These are phyloP conservation scores for Hibiscus trionum DNA, from an alignment of 345 rosid species.

Conservation along the genomic window DNA sequence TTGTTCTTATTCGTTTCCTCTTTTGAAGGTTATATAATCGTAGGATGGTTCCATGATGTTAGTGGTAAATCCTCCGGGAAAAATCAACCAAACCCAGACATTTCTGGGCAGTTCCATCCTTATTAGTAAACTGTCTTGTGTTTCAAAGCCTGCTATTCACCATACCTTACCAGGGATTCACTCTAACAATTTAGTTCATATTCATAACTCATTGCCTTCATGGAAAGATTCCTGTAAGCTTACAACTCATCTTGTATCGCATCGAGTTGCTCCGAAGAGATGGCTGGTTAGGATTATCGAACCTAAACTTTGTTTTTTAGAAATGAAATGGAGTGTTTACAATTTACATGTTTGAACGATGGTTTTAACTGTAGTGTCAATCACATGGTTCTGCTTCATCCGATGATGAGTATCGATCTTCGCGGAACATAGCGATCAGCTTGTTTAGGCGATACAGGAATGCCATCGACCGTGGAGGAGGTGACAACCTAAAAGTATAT, in stretches of 20 bases:
- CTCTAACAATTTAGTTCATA: slow-evolving; percentile 18
- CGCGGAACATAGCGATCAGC: slow-evolving; percentile 80
- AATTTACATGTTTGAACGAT: slow-evolving; percentile 1
- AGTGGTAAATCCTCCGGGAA: neutral
- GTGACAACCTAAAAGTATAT: slow-evolving; percentile 81
- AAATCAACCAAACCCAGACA: slow-evolving; percentile 24
- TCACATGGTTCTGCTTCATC: slow-evolving; percentile 40
- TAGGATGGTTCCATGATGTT: neutral
- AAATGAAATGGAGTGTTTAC: neutral
- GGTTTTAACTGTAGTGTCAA: slow-evolving; percentile 34
- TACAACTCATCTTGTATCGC: slow-evolving; percentile 17
- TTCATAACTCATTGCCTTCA: slow-evolving; percentile 24
- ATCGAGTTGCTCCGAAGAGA: slow-evolving; percentile 29
- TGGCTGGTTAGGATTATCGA: slow-evolving; percentile 44
- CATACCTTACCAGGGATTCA: slow-evolving; percentile 19
- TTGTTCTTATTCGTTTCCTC: slow-evolving; percentile 12
- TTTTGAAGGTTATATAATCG: neutral
- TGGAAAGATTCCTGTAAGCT: slow-evolving; percentile 32
- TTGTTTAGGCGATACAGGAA: slow-evolving; percentile 76
- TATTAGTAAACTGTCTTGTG: slow-evolving; percentile 17
- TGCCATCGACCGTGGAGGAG: slow-evolving; percentile 85
- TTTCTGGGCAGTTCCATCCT: slow-evolving; percentile 15
- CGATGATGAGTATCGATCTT: slow-evolving; percentile 84
- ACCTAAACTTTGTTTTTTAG: neutral
- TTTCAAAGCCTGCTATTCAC: slow-evolving; percentile 16